Base-by-base conservation (phyloP, 2,329 filamentous ascomycete genomes). In the Talaromyces albobiverticillius region DNA sequence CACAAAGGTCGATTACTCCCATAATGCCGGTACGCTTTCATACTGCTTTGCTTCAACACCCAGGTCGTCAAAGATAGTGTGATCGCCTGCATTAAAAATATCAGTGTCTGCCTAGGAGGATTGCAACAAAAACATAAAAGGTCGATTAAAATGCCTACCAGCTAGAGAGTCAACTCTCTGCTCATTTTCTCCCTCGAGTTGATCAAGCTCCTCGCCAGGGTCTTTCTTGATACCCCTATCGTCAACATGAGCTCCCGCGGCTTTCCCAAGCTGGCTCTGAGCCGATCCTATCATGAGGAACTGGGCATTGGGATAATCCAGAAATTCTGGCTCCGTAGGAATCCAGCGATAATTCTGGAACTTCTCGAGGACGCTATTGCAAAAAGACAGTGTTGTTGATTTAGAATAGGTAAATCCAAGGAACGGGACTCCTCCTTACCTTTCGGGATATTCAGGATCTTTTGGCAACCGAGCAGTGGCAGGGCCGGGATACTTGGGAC, bases 261-360 rank as follows among this genome's bases (percentile, higher is more conserved):
- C 68, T 58, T 69, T 71, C 5, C 67, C 70, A 40, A 73, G 62
- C 3, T 62, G 58, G 23, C 67, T 64, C 20, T 67, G 62, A 1
- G 67, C 64, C 2, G 81, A 81, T 6, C 91, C 90, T 42, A 96
- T 86, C 54, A 96, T 78, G 9, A 96, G 73, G 51, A 95, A 80
- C 65, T 95, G 89, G 0, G 87, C 82, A 60, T 89, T 88, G 31
- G 79, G 79, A 64, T 89, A 90, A 62, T 93, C 81, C 3, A 95
- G 76, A 61, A 91, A 84, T 55, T 87, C 82, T 0, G 90, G 88
- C 60, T 86, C 78, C 1, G 89, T 78, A 0, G 89, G 84, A 53
- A 84, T 79, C 91, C 91, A 96, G 42, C 88, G 84, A 2, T 88
- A 77, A 6, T 82, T 79, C 14, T 80, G 75, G 64, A 96, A 95